Evolutionary conservation across 2,329 filamentous ascomycete genomes (phyloP).

Genomic region (Sphaerulina populicola): DNA sequence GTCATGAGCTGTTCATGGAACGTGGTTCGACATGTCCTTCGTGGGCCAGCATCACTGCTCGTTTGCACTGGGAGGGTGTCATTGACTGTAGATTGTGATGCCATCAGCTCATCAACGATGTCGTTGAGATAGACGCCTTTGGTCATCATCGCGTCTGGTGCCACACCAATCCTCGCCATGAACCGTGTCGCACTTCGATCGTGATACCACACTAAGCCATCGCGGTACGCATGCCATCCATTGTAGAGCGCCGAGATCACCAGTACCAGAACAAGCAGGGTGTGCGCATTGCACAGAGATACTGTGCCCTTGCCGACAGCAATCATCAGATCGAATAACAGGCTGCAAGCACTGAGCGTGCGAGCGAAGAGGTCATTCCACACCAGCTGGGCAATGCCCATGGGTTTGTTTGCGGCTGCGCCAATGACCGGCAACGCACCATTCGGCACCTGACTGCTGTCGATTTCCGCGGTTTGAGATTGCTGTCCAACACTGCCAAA

Average conservation of each 20-base stretch:
- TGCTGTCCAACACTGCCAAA: conserved; percentile 68
- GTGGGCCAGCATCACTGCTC: neutral
- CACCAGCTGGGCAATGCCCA: conserved; percentile 26
- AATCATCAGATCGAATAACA: conserved; percentile 40
- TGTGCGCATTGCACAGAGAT: conserved; percentile 49
- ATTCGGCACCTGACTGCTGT: conserved; percentile 16
- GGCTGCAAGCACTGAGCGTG: conserved; percentile 22
- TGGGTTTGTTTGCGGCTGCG: conserved; percentile 12
- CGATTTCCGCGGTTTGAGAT: conserved; percentile 45
- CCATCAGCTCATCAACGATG: conserved; percentile 59
- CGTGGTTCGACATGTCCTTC: conserved; percentile 28
- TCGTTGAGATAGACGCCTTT: conserved; percentile 77
- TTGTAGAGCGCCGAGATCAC: conserved; percentile 64
- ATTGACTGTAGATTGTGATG: conserved; percentile 27
- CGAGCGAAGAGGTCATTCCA: conserved; percentile 26
- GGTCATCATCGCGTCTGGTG: conserved; percentile 71
- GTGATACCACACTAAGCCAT: conserved; percentile 71
- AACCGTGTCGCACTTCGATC: conserved; percentile 73
- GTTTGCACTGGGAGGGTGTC: conserved; percentile 3
- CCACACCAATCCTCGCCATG: conserved; percentile 72
- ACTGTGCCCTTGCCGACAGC: conserved; percentile 27
- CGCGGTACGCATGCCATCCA: conserved; percentile 63
- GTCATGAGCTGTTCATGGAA: conserved; percentile 27
- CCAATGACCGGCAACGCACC: conserved; percentile 10
- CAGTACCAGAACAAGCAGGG: conserved; percentile 62